Percentiles rank a stretch among this genome's conserved stretches.
These are phyloP conservation scores for Chaetomium tenue DNA, from an alignment of 495 filamentous ascomycete species.

Conservation along the genomic window DNA sequence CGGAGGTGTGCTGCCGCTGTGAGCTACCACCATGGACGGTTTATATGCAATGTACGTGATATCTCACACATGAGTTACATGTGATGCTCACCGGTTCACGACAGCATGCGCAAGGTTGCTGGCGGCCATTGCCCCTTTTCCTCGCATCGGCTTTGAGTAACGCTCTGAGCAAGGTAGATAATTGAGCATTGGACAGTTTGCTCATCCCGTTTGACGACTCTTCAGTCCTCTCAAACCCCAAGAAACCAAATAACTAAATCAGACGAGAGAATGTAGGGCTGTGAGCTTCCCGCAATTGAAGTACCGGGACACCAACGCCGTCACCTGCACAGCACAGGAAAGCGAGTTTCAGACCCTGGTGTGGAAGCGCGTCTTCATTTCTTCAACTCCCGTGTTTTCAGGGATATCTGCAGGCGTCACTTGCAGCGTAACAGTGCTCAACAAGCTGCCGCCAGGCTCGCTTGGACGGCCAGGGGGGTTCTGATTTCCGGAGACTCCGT, in stretches of 20 bases:
- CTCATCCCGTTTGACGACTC: neutral
- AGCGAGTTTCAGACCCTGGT: slow-evolving; percentile 17
- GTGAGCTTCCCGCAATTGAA: neutral
- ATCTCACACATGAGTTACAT: neutral
- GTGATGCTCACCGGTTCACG: neutral
- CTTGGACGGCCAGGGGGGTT: neutral
- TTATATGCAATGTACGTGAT: neutral
- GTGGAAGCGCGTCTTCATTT: slow-evolving; percentile 7
- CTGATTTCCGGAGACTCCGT: neutral
- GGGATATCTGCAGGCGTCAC: slow-evolving; percentile 5
- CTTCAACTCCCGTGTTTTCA: neutral
- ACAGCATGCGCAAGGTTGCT: neutral
- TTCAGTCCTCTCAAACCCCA: neutral
- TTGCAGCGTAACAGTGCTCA: neutral
- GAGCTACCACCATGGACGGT: neutral
- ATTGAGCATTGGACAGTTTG: neutral
- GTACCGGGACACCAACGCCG: neutral
- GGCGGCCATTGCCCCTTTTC: neutral
- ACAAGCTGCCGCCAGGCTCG: slow-evolving; percentile 6
- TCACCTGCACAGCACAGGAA: slow-evolving; percentile 4
- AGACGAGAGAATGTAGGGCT: neutral
- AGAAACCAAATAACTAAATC: neutral
- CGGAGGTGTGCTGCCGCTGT: neutral
- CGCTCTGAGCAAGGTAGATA: no score
- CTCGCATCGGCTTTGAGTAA: neutral